phyloP scores from a whole-genome alignment of 2,329 filamentous ascomycete genomes.

The Bipolaris cookei region DNA sequence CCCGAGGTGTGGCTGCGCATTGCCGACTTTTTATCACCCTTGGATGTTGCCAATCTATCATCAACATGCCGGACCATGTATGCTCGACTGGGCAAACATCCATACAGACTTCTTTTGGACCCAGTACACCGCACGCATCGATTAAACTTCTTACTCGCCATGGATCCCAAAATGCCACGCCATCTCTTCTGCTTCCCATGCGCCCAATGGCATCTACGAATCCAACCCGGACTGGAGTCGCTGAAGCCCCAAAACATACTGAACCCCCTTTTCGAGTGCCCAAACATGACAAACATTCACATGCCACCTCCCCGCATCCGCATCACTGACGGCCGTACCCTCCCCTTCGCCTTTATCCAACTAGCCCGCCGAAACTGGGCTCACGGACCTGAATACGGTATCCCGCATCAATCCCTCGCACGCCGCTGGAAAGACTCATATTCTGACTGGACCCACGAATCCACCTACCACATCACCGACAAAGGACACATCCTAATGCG shows the following conservation, averaged over 20 bases:
- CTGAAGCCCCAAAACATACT: slow-evolving; percentile 60
- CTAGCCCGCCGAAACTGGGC: slow-evolving; percentile 59
- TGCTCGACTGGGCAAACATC: slow-evolving; percentile 29
- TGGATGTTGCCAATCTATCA: slow-evolving; percentile 38
- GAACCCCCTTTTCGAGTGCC: slow-evolving; percentile 65
- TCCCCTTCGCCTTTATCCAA: slow-evolving; percentile 66
- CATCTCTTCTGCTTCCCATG: slow-evolving; percentile 67
- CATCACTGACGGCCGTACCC: slow-evolving; percentile 58
- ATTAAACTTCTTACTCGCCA: slow-evolving; percentile 58
- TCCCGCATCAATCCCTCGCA: slow-evolving; percentile 48
- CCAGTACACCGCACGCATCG: slow-evolving; percentile 56
- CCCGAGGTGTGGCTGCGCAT: slow-evolving; percentile 38
- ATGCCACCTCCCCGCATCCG: slow-evolving; percentile 60
- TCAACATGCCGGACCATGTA: slow-evolving; percentile 40
- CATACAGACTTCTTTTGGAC: slow-evolving; percentile 32
- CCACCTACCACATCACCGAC: slow-evolving; percentile 59
- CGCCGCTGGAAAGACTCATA: slow-evolving; percentile 62
- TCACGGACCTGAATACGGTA: slow-evolving; percentile 53
- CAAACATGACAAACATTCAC: slow-evolving; percentile 58
- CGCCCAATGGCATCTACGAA: slow-evolving; percentile 61
- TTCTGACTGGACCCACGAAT: slow-evolving; percentile 61
- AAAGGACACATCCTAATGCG: slow-evolving; percentile 64
- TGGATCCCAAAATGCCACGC: slow-evolving; percentile 60
- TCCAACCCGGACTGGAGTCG: slow-evolving; percentile 59
- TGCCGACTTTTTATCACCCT: slow-evolving; percentile 33